Base-by-base conservation (phyloP, 1,139 yeast genomes). In the Petasospora fabianii region DNA sequence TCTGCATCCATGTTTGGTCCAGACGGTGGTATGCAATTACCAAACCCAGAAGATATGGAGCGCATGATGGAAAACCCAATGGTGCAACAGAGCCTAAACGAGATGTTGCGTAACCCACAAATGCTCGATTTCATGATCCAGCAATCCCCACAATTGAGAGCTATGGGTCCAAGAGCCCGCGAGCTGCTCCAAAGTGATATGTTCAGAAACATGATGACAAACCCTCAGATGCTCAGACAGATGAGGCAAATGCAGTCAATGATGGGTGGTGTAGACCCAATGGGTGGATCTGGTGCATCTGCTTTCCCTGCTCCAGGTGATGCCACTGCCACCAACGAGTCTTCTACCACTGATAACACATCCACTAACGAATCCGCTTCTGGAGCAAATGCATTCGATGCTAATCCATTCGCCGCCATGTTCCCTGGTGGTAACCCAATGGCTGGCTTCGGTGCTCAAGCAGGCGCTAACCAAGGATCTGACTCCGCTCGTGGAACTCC, bases 1-100 rank as follows among this genome's bases (percentile, higher is more conserved):
- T 75, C 86, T 3, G 87, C 90, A 0, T 79, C 84, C 34, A 76
- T 86, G 83, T 88, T 92, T 66, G 97, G 97, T 1, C 94, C 96
- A 15, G 97, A 90, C 59, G 96, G 96, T 16, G 97, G 97, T 17
- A 75, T 84, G 84, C 75, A 71, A 30, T 45, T 80, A 56, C 94
- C 95, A 8, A 80, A 78, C 51, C 82, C 86, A 32, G 92, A 84
- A 30, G 88, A 84, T 48, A 55, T 88, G 62, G 67, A 77, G 26
- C 69, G 71, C 46, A 77, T 86, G 84, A 72, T 90, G 82, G 80
- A 81, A 26, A 77, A 77, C 53, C 97, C 97, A 24, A 70, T 76
- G 64, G 76, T 86, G 51, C 87, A 81, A 56, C 88, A 87, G 57
- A 75, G 82, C 47, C 78, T 92, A 86, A 77, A 81, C 55, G 77